Evolutionary conservation across 371 early-diverging fungal species (phyloP), one percentile per base, ranked within the genome.

Genomic region (Lichtheimia ornata): DNA sequence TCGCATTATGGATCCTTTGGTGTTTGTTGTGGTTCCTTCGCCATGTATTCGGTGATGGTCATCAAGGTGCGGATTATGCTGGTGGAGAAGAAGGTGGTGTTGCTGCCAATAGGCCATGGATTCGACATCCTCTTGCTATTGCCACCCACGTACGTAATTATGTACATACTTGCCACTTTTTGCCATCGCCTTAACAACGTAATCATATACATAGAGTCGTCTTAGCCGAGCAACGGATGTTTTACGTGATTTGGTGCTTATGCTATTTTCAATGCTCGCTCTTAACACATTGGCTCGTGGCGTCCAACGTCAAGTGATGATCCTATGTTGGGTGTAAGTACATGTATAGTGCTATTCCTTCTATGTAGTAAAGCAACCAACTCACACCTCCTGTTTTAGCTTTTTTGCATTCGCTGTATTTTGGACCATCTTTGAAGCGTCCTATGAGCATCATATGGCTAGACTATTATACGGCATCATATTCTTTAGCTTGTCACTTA

Each of bases 251-350:
- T 58, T 74, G 28, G 66, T 75, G 11, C 35, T 77, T 24, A 68
- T 79, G 69, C 47, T 76, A 15, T 58, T 77, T 12, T 71, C 70
- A 20, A 64, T 71, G 17, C 59, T 77, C 22, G 56, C 63, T 2
- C 49, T 77, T 20, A 77, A 77, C 50, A 71, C 72, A 2, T 62
- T 77, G 58, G 77, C 67, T 30, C 72, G 72, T 47, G 77, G 70
- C 14, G 61, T 64, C n/a, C 69, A 67, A 25, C 57, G 60, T 44
- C 64, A 65, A 28, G 77, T 73, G 15, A 73, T 73, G 77, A 71
- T 77, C 22, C 25, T 77, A 43, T 55, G 70, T 18, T 77, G 77
- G 76, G 56, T 76, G 70, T 70, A 65, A 70, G 70, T 60, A 6
- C n/a, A n/a, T n/a, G 67, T 61, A 62, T 25, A 64, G 62, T 69